phyloP scores from a whole-genome alignment of 2,329 filamentous ascomycete genomes.

The Colletotrichum orchidophilum region DNA sequence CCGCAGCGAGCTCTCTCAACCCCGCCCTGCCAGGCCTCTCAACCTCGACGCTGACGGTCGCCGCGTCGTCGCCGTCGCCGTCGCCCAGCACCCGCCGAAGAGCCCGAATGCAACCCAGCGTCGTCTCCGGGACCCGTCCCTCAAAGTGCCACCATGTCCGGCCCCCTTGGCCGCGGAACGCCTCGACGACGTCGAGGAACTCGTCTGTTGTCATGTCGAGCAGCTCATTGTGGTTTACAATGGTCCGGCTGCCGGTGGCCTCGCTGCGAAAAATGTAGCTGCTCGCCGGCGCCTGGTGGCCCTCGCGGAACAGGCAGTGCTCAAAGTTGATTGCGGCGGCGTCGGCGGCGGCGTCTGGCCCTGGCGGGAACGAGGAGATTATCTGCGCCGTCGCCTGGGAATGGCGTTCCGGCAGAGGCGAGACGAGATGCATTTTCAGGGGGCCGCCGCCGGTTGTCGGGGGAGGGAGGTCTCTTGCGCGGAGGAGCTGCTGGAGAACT shows the following conservation, averaged over 20 bases:
- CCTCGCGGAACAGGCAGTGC: constrained; percentile 68
- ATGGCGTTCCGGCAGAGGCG: constrained; percentile 61
- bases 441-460: not conserved
- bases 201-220: constrained; percentile 73
- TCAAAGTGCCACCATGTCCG: constrained; percentile 73
- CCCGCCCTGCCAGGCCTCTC: constrained; percentile 74
- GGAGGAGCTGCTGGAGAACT: constrained; percentile 72
- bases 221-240: constrained; percentile 75
- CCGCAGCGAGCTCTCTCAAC: constrained; percentile 65
- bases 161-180: constrained; percentile 45
- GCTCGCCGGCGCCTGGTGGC: constrained; percentile 66
- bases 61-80: not conserved
- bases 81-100: constrained; percentile 49
- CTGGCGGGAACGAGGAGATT: constrained; percentile 59
- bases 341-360: not conserved
- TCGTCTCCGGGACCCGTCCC: constrained; percentile 73
- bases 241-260: constrained; percentile 69
- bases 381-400: constrained; percentile 64
- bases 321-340: constrained; percentile 55
- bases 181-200: constrained; percentile 58
- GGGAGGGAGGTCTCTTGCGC: constrained; percentile 11
- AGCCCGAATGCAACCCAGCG: constrained; percentile 65
- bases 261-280: constrained; percentile 75
- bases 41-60: constrained; percentile 72
- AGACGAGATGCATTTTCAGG: constrained; percentile 55